Evolutionary conservation across 192 early-diverging fungal species (phyloP), one percentile per base, ranked within the genome.

Genomic region (Umbelopsis vinacea): DNA sequence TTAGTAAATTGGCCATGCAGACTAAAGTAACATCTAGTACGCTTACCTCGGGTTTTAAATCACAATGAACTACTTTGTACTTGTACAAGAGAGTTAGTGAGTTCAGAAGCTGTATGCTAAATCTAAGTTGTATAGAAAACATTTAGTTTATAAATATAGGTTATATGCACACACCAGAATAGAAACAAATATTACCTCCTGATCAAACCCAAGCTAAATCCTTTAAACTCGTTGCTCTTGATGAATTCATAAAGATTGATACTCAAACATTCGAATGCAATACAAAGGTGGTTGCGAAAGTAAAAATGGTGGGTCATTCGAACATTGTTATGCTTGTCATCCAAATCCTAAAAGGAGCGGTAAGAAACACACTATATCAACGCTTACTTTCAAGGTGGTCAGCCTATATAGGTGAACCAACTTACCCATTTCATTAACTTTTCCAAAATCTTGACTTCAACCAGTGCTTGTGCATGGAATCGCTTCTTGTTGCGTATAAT

Each of bases 211-310:
- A 93, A 74, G 78, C 90, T 89, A 47, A 94, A 95, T 12, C 97
- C 97, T 37, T 92, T 83, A 82, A 98, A 99, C 67, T 92, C 86
- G 73, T 95, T 93, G 24, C 89, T 91, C 84, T 97, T 97, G 63
- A 99, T 89, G 84, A 95, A 97, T 74, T 99, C 97, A 81, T 99
- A 99, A 69, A 99, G 81, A 68, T 99, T 99, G 69, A 95, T 92
- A 48, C 92, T 94, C 45, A 99, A 87, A 55, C 96, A 87, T 79
- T 99, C 97, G 78, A 93, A 94, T 3, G 92, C 94, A 66, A 99
- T 96, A 76, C 96, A 98, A 63, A 99, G 80, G 80, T 99, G 97
- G 69, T 91, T 94, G 67, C 97, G 90, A 86, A 99, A 99, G 66
- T 94, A 89, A 79, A 99, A 99, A 73, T 87, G 86, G 33, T 94